A percentile compares a stretch with the other conserved stretches of the same genome.
Conservation (phyloP, 2,329 filamentous ascomycete species). For the Aureobasidium zeae region DNA sequence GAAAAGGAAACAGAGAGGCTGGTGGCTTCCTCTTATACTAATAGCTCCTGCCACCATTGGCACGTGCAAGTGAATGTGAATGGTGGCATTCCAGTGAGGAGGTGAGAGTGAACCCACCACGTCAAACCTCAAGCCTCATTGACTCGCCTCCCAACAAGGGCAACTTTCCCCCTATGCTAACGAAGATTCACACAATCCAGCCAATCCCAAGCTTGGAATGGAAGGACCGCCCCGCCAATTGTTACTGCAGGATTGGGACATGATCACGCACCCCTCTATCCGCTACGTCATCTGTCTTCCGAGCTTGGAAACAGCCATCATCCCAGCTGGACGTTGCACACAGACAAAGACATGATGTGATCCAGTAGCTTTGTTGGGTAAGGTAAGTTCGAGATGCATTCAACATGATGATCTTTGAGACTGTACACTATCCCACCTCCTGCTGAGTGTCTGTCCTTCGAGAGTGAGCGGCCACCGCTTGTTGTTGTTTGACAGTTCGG, state of each 20-base stretch:
- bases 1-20: neutral
- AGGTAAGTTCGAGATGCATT: too few relatives aligned
- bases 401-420: too few relatives aligned
- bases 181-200: constrained; percentile 5
- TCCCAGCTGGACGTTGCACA: too few relatives aligned
- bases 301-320: constrained; percentile 1
- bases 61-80: constrained; percentile 6
- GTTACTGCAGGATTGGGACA: neutral
- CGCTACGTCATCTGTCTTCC: constrained; percentile 1
- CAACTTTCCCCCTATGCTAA: constrained; percentile 13
- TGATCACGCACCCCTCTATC: constrained; percentile 12
- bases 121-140: constrained; percentile 2
- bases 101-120: constrained; percentile 2
- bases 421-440: too few relatives aligned
- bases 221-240: constrained; percentile 11
- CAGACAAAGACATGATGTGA: too few relatives aligned
- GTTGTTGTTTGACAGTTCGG: too few relatives aligned
- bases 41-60: neutral
- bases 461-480: too few relatives aligned
- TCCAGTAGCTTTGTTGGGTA: too few relatives aligned
- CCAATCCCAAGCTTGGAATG: constrained; percentile 12
- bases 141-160: constrained; percentile 5
- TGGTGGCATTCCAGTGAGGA: constrained; percentile 14
- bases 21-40: constrained; percentile 12
- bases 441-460: too few relatives aligned